phyloP scores from a whole-genome alignment of 768 basidiomycete species.

The Phanerochaete sordida region DNA sequence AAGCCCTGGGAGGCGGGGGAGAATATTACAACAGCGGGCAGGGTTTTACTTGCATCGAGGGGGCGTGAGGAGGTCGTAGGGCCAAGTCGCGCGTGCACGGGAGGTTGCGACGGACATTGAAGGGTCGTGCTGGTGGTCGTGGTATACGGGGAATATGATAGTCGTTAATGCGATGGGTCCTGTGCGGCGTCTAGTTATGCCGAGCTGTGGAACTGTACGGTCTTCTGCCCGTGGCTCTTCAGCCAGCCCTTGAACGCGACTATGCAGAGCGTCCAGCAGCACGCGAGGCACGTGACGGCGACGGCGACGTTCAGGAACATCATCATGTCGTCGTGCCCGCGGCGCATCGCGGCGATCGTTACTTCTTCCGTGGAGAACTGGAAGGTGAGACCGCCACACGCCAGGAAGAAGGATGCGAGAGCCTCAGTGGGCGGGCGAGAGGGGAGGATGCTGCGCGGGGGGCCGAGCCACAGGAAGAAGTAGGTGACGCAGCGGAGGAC shows the following conservation, averaged over 20 bases:
- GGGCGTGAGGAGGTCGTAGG: background rate
- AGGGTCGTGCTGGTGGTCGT: background rate
- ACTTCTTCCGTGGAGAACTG: conserved; percentile 90
- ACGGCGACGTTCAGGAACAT: conserved; percentile 87
- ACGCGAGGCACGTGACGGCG: conserved; percentile 81
- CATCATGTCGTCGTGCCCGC: conserved; percentile 83
- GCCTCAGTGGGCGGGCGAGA: conserved; percentile 94
- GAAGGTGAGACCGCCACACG: conserved; percentile 86
- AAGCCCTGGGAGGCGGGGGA: background rate
- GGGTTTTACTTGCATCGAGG: background rate
- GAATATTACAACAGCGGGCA: background rate
- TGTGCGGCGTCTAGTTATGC: conserved; percentile 17
- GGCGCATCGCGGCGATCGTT: conserved; percentile 87
- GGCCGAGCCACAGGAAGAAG: conserved; percentile 89
- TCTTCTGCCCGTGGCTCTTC: conserved; percentile 37
- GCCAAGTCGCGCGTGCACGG: background rate
- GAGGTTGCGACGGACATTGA: background rate
- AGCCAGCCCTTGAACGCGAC: conserved; percentile 84
- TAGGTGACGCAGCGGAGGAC: conserved; percentile 85
- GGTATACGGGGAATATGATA: background rate
- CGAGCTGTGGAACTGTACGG: conserved; percentile 32
- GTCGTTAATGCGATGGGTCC: background rate
- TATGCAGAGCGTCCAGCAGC: conserved; percentile 76
- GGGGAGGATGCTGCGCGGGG: conserved; percentile 80
- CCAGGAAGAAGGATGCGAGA: conserved; percentile 80